phyloP scores from a whole-genome alignment of 139 green algal species.

The Chlorella sp. region DNA sequence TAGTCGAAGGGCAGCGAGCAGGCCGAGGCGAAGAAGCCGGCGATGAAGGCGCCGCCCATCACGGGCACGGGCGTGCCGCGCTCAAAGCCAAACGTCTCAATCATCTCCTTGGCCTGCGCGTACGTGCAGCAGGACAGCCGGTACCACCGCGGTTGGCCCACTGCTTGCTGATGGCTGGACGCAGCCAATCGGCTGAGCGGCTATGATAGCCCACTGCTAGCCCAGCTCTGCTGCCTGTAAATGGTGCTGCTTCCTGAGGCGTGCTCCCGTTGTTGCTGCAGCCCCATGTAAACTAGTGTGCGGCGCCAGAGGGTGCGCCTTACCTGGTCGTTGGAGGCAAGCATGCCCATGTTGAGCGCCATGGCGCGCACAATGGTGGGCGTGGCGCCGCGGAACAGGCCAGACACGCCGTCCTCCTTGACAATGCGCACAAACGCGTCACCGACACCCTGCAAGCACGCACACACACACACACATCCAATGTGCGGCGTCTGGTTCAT shows the following conservation, averaged over 20 bases:
- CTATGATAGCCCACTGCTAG: too few relatives aligned
- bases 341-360: slow-evolving; percentile 99
- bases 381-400: slow-evolving; percentile 85
- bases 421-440: slow-evolving; percentile 76
- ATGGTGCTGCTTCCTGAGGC: too few relatives aligned
- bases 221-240: too few relatives aligned
- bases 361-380: slow-evolving; percentile 96
- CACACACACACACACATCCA: too few relatives aligned
- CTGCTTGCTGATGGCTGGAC: too few relatives aligned
- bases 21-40: slow-evolving; percentile 90
- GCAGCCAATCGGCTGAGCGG: too few relatives aligned
- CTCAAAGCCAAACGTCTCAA: slow-evolving; percentile 65
- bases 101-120: slow-evolving; percentile 82
- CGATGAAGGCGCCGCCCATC: slow-evolving; percentile 66
- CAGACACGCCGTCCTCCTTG: slow-evolving; percentile 70
- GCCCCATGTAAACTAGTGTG: too few relatives aligned
- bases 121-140: too few relatives aligned
- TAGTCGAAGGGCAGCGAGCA: slow-evolving; percentile 96
- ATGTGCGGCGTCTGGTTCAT: too few relatives aligned
- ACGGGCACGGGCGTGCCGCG: slow-evolving; percentile 51
- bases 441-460: slow-evolving; percentile 36
- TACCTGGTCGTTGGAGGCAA: slow-evolving; percentile 96
- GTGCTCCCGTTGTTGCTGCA: too few relatives aligned
- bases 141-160: too few relatives aligned
- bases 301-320: too few relatives aligned